Evolutionary conservation across 305 asterid species (phyloP).

Genomic region (Fraxinus xanthoxyloides): DNA sequence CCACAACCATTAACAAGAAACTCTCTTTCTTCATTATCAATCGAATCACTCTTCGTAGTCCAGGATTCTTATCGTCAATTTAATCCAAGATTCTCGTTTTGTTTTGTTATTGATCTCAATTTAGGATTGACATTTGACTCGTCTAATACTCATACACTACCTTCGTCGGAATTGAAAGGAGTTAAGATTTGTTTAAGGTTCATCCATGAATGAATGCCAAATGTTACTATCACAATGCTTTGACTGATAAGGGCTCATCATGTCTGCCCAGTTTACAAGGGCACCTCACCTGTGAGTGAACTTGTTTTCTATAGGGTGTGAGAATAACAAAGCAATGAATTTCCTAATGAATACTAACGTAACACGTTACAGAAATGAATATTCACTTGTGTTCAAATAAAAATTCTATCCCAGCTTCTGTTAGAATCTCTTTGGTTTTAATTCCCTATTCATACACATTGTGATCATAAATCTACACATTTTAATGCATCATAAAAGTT

Average conservation of each 20-base stretch:
- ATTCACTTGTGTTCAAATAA: slow-evolving; percentile 21
- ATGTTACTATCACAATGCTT: neutral
- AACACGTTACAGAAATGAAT: slow-evolving; percentile 22
- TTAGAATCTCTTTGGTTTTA: slow-evolving; percentile 3
- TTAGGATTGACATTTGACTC: neutral
- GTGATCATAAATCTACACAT: slow-evolving; percentile 20
- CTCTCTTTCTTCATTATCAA: neutral
- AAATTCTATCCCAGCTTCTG: slow-evolving; percentile 9
- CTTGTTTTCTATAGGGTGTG: neutral
- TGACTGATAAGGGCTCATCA: neutral
- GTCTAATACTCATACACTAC: neutral
- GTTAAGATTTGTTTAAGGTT: neutral
- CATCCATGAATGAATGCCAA: neutral
- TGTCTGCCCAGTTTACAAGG: neutral
- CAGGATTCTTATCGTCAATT: neutral
- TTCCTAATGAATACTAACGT: slow-evolving; percentile 10
- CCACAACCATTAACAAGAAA: neutral
- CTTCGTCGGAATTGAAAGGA: neutral
- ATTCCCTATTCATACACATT: slow-evolving; percentile 13
- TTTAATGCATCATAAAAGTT: neutral
- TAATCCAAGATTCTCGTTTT: neutral
- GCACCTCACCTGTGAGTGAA: neutral
- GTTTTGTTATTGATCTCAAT: neutral
- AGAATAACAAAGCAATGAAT: neutral
- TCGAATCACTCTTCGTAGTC: neutral